Conservation (phyloP, 371 early-diverging fungal genomes). For the Lichtheimia ornata region DNA sequence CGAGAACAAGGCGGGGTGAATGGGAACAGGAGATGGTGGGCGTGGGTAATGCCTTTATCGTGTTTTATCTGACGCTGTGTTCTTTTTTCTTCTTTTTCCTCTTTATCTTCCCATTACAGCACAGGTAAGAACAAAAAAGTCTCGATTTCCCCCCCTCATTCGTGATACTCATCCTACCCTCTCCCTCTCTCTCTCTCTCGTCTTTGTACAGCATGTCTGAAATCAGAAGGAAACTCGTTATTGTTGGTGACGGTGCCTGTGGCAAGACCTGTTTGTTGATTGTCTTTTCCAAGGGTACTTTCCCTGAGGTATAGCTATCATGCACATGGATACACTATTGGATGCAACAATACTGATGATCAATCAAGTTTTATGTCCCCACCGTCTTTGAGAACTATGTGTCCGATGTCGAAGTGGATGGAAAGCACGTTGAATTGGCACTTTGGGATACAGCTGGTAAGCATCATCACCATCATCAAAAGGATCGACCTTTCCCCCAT, state of each 20-base stretch:
- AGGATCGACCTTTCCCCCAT: background rate
- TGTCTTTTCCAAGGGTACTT: conserved; percentile 89
- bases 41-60: background rate
- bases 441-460: conserved; percentile 98
- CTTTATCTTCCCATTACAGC: background rate
- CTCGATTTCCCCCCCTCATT: background rate
- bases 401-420: conserved; percentile 76
- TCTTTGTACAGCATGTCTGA: conserved; percentile 67
- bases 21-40: conserved; percentile 1
- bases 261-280: conserved; percentile 98
- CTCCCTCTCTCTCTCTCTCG: too few relatives aligned
- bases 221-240: conserved; percentile 93
- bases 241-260: conserved; percentile 97
- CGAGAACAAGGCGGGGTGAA: background rate
- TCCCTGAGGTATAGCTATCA: conserved; percentile 80
- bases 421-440: conserved; percentile 48
- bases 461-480: conserved; percentile 20
- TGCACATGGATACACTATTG: background rate
- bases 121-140: background rate
- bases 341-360: background rate
- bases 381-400: conserved; percentile 97
- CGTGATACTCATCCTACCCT: background rate
- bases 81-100: background rate
- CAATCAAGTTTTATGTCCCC: conserved; percentile 74
- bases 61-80: background rate